phyloP scores from a whole-genome alignment of 1,284 basidiomycete species.

The Peniophora sp. region DNA sequence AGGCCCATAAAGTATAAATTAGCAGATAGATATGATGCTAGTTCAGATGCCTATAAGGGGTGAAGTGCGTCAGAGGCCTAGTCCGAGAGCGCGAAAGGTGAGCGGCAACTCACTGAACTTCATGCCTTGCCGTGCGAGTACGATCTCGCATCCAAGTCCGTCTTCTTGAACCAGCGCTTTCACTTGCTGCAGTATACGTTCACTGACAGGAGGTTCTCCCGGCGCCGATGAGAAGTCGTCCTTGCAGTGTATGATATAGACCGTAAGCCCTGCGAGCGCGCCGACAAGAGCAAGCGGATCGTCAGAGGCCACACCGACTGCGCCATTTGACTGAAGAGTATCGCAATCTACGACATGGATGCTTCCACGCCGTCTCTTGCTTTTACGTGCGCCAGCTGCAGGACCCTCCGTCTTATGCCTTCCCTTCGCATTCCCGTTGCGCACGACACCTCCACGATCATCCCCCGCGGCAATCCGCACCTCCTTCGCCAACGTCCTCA shows the following conservation, averaged over 20 bases:
- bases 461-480: conserved; percentile 33
- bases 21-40: background rate
- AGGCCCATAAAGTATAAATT: too few species aligned
- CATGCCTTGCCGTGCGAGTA: conserved; percentile 66
- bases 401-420: conserved; percentile 1
- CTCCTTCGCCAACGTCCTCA: conserved; percentile 54
- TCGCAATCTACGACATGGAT: background rate
- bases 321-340: conserved; percentile 18
- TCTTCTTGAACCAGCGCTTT: conserved; percentile 43
- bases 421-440: background rate
- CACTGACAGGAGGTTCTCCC: conserved; percentile 38
- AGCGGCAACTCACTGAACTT: conserved; percentile 63
- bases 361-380: conserved; percentile 4
- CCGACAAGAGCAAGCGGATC: conserved; percentile 33
- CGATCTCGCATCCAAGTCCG: conserved; percentile 53
- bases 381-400: conserved; percentile 5
- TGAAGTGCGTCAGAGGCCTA: too few species aligned
- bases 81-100: too few species aligned
- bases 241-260: conserved; percentile 79
- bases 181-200: conserved; percentile 59
- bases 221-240: conserved; percentile 39
- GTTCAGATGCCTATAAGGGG: background rate
- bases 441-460: conserved; percentile 19
- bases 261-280: conserved; percentile 47
- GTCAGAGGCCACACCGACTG: conserved; percentile 41